Conservation (phyloP, 331 rosid genomes). For the Ulmus americana region DNA sequence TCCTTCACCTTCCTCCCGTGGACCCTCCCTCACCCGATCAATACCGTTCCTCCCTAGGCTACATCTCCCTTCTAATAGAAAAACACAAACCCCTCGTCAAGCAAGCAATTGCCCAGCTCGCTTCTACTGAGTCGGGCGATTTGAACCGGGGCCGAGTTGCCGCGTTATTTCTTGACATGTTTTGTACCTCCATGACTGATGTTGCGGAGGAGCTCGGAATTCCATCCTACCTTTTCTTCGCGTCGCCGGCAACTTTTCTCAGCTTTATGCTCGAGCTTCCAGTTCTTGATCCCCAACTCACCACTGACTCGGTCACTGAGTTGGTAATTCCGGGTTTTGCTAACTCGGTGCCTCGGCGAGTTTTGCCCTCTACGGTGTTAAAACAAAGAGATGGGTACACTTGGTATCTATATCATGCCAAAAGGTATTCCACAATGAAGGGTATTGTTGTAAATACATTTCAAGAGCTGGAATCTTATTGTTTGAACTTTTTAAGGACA, state of each 20-base stretch:
- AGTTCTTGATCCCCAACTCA: slow-evolving; percentile 1
- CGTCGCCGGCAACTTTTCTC: slow-evolving; percentile 20
- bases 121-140: background rate
- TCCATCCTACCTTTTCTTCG: slow-evolving; percentile 23
- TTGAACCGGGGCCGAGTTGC: background rate
- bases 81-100: slow-evolving; percentile 15
- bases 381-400: slow-evolving; percentile 1
- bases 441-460: slow-evolving; percentile 22
- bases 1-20: slow-evolving; percentile 6
- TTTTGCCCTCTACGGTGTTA: slow-evolving; percentile 1
- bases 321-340: slow-evolving; percentile 16
- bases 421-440: slow-evolving; percentile 13
- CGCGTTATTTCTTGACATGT: slow-evolving; percentile 24
- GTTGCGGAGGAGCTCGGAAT: slow-evolving; percentile 19
- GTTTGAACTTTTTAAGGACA: background rate
- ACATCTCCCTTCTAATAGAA: slow-evolving; percentile 7
- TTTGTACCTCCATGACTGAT: slow-evolving; percentile 22
- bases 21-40: slow-evolving; percentile 7
- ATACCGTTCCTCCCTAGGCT: background rate
- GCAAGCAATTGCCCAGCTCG: background rate
- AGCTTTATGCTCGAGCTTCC: slow-evolving; percentile 25
- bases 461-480: slow-evolving; percentile 16
- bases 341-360: slow-evolving; percentile 4
- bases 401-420: slow-evolving; percentile 1
- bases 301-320: background rate